Evolutionary conservation across 2,329 filamentous ascomycete species (phyloP).

Genomic region (Domatiomyces globalis): DNA sequence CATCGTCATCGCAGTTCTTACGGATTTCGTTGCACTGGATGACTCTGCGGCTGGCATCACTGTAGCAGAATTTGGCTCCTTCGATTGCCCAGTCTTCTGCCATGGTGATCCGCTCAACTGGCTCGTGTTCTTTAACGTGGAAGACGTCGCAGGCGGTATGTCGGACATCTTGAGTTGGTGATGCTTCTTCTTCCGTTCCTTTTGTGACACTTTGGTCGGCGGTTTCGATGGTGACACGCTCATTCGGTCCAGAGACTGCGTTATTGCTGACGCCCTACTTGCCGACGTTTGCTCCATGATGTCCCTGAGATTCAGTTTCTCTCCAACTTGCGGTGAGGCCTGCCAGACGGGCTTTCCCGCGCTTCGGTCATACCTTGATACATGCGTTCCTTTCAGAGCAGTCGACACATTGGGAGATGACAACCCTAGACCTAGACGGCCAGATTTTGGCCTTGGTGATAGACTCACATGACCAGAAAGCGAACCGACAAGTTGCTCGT

Average conservation of each 20-base stretch:
- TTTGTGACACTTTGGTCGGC: conserved; percentile 63
- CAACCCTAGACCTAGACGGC: background rate
- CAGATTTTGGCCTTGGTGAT: background rate
- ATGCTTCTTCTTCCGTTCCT: conserved; percentile 74
- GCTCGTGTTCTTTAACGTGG: background rate
- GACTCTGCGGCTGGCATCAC: conserved; percentile 2
- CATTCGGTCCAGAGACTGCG: conserved; percentile 36
- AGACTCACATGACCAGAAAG: background rate
- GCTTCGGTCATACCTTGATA: background rate
- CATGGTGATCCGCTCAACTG: conserved; percentile 39
- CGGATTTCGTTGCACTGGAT: background rate
- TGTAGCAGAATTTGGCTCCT: conserved; percentile 6
- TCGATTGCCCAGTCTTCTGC: conserved; percentile 40
- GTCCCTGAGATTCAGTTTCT: conserved; percentile 50
- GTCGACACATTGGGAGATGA: background rate
- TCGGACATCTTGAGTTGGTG: conserved; percentile 38
- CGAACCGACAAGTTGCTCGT: background rate
- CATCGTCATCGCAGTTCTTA: conserved; percentile 41
- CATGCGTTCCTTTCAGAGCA: background rate
- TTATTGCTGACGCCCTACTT: conserved; percentile 38
- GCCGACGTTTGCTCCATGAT: conserved; percentile 54
- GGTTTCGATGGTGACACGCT: conserved; percentile 24
- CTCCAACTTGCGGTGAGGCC: background rate
- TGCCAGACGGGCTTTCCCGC: background rate
- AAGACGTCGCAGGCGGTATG: conserved; percentile 21